phyloP scores from a whole-genome alignment of 1,284 basidiomycete species.

The Hymenochaete sp. region DNA sequence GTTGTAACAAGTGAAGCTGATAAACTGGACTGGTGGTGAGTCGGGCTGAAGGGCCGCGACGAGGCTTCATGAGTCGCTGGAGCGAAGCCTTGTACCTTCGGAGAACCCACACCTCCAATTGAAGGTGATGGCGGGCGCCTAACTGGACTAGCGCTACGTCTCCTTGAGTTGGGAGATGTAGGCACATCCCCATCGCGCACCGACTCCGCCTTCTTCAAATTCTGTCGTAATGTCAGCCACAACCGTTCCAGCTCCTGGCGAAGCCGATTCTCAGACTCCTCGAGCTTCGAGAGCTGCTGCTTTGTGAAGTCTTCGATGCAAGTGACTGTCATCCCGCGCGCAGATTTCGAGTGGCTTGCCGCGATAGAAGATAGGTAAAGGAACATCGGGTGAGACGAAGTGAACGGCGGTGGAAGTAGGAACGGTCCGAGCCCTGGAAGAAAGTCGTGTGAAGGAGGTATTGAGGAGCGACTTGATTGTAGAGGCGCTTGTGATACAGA shows the following conservation, averaged over 20 bases:
- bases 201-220: conserved; percentile 40
- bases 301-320: conserved; percentile 47
- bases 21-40: conserved; percentile 45
- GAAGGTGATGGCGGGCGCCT: not conserved
- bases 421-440: conserved; percentile 62
- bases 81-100: conserved; percentile 25
- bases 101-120: conserved; percentile 1
- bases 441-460: conserved; percentile 23
- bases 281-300: conserved; percentile 49
- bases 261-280: conserved; percentile 45
- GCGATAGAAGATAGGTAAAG: conserved; percentile 53
- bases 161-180: not conserved
- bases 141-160: conserved; percentile 12
- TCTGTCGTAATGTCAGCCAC: conserved; percentile 52
- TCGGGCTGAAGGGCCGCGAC: conserved; percentile 46
- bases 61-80: not conserved
- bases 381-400: conserved; percentile 66
- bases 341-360: conserved; percentile 40
- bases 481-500: too few relatives aligned
- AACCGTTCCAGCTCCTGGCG: conserved; percentile 51
- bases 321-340: conserved; percentile 51
- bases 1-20: conserved; percentile 61
- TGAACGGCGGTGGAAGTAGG: conserved; percentile 68
- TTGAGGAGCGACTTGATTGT: too few relatives aligned
- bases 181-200: conserved; percentile 24